These are phyloP conservation scores for Aspergillus floridensis DNA, from an alignment of 2,329 filamentous ascomycete genomes.

Conservation along the genomic window DNA sequence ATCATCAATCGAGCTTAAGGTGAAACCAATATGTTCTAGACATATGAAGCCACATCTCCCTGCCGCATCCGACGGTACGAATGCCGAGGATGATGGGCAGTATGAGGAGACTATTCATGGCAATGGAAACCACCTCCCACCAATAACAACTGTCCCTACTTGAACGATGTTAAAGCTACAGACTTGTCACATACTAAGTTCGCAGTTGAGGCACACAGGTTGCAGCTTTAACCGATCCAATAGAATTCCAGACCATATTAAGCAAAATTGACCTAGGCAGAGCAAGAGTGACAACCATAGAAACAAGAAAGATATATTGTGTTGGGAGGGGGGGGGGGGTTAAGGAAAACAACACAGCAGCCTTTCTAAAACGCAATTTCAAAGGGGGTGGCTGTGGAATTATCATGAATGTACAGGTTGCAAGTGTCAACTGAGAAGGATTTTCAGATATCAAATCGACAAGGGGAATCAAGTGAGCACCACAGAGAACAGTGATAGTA, in stretches of 20 bases:
- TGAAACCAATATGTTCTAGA: too few relatives aligned
- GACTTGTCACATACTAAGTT: slow-evolving; percentile 1
- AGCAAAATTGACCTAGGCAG: neutral
- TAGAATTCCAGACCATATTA: slow-evolving; percentile 8
- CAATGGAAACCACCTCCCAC: too few relatives aligned
- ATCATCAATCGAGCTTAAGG: too few relatives aligned
- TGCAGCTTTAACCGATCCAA: neutral
- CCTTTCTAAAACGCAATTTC: neutral
- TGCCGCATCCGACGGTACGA: neutral
- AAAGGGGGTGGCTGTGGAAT: neutral
- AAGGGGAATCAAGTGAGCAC: neutral
- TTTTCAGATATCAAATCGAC: neutral
- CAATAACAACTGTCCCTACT: too few relatives aligned
- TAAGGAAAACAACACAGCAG: slow-evolving; percentile 1
- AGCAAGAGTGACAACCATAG: too few relatives aligned
- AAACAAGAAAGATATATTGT: neutral
- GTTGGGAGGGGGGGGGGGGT: too few relatives aligned
- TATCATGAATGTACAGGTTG: slow-evolving; percentile 13
- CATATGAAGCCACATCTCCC: neutral
- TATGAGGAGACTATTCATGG: too few relatives aligned
- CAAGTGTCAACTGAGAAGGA: neutral
- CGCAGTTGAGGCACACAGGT: slow-evolving; percentile 7
- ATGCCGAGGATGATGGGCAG: neutral
- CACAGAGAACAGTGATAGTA: neutral
- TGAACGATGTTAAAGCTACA: neutral